These are phyloP conservation scores for Tricladium varicosporioides DNA, from an alignment of 2,329 filamentous ascomycete genomes.

Conservation along the genomic window DNA sequence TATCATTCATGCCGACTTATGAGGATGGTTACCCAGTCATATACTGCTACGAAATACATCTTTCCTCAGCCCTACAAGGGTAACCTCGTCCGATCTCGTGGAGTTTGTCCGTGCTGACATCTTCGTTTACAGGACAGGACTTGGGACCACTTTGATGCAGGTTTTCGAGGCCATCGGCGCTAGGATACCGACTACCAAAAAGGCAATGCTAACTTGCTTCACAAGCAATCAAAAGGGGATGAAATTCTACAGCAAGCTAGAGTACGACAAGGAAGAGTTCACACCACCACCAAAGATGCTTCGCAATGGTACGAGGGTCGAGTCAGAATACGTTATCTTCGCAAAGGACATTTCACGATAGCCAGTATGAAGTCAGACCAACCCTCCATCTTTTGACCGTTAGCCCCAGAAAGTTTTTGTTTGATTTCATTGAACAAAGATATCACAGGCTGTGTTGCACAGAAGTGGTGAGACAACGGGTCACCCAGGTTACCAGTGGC, in stretches of 20 bases:
- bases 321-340: slow-evolving; percentile 59
- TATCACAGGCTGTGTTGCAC: neutral
- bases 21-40: slow-evolving; percentile 65
- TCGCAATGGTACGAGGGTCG: slow-evolving; percentile 51
- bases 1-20: slow-evolving; percentile 70
- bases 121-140: slow-evolving; percentile 49
- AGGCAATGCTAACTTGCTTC: slow-evolving; percentile 76
- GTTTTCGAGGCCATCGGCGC: slow-evolving; percentile 52
- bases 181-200: slow-evolving; percentile 53
- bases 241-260: slow-evolving; percentile 59
- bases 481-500: neutral
- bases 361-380: neutral
- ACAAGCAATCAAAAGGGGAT: slow-evolving; percentile 55
- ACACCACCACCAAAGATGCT: slow-evolving; percentile 54
- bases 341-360: slow-evolving; percentile 40
- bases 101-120: slow-evolving; percentile 1
- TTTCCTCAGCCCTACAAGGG: slow-evolving; percentile 55
- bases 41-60: slow-evolving; percentile 79
- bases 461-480: neutral
- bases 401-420: neutral
- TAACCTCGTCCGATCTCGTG: slow-evolving; percentile 31
- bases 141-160: slow-evolving; percentile 59
- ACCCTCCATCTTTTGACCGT: neutral
- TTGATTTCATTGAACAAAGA: neutral
- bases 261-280: slow-evolving; percentile 53